Conservation (phyloP, 108 stramenopile species). For the Stephanodiscus minutulus region DNA sequence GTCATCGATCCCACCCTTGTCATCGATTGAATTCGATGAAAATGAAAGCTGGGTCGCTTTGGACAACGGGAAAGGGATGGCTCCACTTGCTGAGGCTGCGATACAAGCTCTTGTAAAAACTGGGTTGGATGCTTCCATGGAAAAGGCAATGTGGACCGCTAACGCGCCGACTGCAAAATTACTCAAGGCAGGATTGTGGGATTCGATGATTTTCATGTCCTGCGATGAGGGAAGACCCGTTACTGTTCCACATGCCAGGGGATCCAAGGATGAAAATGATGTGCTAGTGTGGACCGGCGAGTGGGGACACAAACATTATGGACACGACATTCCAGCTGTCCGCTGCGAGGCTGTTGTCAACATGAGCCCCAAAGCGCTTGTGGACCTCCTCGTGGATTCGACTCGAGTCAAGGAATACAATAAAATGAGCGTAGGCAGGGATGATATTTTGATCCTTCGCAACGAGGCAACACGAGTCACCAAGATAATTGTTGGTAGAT, state of each 20-base stretch:
- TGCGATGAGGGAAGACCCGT: constrained; percentile 12
- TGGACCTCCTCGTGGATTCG: constrained; percentile 71
- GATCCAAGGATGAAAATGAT: constrained; percentile 39
- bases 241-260: constrained; percentile 33
- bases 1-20: constrained; percentile 59
- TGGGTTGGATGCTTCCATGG: constrained; percentile 51
- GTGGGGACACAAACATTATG: constrained; percentile 65
- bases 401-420: constrained; percentile 84
- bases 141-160: constrained; percentile 64
- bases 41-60: constrained; percentile 77
- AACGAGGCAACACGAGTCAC: constrained; percentile 54
- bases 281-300: constrained; percentile 70
- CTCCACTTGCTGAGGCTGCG: constrained; percentile 71
- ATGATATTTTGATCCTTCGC: constrained; percentile 62
- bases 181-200: constrained; percentile 36
- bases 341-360: constrained; percentile 68
- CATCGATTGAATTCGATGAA: constrained; percentile 58
- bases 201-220: constrained; percentile 26
- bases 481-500: constrained; percentile 63
- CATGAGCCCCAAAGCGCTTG: constrained; percentile 58
- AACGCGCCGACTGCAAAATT: constrained; percentile 48
- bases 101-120: constrained; percentile 54
- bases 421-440: constrained; percentile 79
- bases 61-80: constrained; percentile 56
- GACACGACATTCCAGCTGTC: constrained; percentile 76